Evolutionary conservation across 805 yeast species (phyloP).

Genomic region (Grigorovia humatica): DNA sequence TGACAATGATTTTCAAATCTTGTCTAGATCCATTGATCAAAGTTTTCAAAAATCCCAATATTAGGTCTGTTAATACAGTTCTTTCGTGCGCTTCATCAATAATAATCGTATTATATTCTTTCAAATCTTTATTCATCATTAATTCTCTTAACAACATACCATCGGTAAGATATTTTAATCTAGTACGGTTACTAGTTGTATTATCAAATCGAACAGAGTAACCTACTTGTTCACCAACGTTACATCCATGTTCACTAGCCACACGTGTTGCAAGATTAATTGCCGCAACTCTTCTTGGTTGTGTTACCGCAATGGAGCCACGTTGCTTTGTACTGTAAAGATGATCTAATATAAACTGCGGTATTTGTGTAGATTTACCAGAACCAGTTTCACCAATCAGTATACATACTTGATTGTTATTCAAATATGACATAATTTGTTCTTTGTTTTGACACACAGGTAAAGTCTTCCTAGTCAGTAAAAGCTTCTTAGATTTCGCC

Average conservation of each 20-base stretch:
- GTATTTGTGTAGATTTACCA: conserved; percentile 95
- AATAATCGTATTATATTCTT: conserved; percentile 62
- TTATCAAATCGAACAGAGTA: conserved; percentile 89
- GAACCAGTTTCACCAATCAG: conserved; percentile 96
- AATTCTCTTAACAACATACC: conserved; percentile 94
- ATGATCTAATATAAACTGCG: conserved; percentile 67
- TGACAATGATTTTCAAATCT: conserved; percentile 61
- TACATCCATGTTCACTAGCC: conserved; percentile 73
- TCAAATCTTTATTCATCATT: conserved; percentile 58
- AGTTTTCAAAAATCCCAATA: conserved; percentile 78
- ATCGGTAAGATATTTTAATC: conserved; percentile 81
- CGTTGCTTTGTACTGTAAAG: conserved; percentile 21
- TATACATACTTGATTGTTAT: conserved; percentile 55
- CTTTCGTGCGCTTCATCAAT: conserved; percentile 98
- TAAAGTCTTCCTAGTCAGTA: conserved; percentile 44
- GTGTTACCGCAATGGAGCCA: conserved; percentile 78
- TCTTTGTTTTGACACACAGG: conserved; percentile 72
- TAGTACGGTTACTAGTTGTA: conserved; percentile 47
- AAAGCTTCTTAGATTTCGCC: conserved; percentile 33
- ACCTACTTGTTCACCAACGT: conserved; percentile 75
- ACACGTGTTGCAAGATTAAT: conserved; percentile 89
- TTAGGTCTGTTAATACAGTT: conserved; percentile 80
- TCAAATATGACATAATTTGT: conserved; percentile 46
- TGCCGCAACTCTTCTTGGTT: conserved; percentile 97
- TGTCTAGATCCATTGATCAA: conserved; percentile 40